A percentile compares a stretch with the other conserved stretches of the same genome.
These are phyloP conservation scores for Podospora pseudoanserina DNA, from an alignment of 495 filamentous ascomycete species.

Conservation along the genomic window DNA sequence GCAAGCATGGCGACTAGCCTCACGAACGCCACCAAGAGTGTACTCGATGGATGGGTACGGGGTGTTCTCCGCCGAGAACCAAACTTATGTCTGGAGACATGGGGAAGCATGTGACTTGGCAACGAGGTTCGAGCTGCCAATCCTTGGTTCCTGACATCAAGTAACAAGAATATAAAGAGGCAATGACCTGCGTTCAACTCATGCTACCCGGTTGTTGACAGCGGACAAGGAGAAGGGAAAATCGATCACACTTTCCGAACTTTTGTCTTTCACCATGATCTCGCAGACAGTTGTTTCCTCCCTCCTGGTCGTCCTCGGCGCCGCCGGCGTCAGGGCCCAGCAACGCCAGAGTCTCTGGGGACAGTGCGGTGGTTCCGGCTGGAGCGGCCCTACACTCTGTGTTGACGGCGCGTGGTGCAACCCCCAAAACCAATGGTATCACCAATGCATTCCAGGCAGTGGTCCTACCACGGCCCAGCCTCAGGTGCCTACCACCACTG, in stretches of 20 bases:
- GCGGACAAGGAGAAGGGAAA: background rate
- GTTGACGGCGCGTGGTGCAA: slow-evolving; percentile 38
- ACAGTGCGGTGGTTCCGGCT: slow-evolving; percentile 46
- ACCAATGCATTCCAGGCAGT: slow-evolving; percentile 34
- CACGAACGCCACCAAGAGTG: background rate
- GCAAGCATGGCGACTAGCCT: background rate
- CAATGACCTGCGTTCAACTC: background rate
- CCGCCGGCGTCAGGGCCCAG: slow-evolving; percentile 17
- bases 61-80: background rate
- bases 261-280: slow-evolving; percentile 16
- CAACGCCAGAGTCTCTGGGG: slow-evolving; percentile 28
- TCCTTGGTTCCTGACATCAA: background rate
- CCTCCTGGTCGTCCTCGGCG: slow-evolving; percentile 24
- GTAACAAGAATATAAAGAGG: background rate
- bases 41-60: background rate
- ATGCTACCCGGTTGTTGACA: background rate
- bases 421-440: slow-evolving; percentile 42
- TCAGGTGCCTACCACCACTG: slow-evolving; percentile 5
- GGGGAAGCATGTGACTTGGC: background rate
- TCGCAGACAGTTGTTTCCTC: slow-evolving; percentile 20
- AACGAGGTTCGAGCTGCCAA: background rate
- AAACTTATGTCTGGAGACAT: background rate
- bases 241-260: background rate
- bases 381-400: slow-evolving; percentile 42
- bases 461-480: slow-evolving; percentile 15